Evolutionary conservation across 1,284 basidiomycete genomes (phyloP).

Genomic region (Pisolithus thermaeus): DNA sequence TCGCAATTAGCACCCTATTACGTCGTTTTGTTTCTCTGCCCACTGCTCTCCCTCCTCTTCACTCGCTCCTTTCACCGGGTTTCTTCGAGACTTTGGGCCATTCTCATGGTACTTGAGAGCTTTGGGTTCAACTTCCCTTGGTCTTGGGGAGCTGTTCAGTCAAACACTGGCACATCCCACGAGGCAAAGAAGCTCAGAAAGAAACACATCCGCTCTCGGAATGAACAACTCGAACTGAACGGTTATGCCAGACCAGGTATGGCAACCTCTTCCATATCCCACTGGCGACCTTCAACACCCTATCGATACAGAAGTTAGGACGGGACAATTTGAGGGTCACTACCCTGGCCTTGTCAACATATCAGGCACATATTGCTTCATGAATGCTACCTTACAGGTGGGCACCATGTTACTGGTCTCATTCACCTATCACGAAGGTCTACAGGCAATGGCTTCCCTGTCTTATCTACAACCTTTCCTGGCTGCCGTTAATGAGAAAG

Average conservation of each 20-base stretch:
- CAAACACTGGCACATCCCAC: slow-evolving; percentile 23
- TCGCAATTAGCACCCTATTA: slow-evolving; percentile 51
- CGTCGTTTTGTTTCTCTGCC: slow-evolving; percentile 46
- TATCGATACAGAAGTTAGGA: slow-evolving; percentile 16
- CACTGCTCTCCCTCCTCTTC: slow-evolving; percentile 42
- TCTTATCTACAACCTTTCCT: slow-evolving; percentile 73
- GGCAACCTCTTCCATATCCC: not conserved
- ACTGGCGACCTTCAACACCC: slow-evolving; percentile 1
- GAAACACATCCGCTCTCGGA: slow-evolving; percentile 44
- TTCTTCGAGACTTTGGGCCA: slow-evolving; percentile 21
- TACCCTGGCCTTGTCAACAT: slow-evolving; percentile 90
- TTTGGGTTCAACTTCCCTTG: slow-evolving; percentile 49
- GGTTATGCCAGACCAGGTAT: slow-evolving; percentile 28
- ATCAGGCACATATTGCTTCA: slow-evolving; percentile 92
- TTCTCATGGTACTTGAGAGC: slow-evolving; percentile 53
- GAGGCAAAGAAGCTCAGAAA: slow-evolving; percentile 43
- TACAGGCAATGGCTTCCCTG: slow-evolving; percentile 78
- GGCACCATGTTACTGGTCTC: slow-evolving; percentile 12
- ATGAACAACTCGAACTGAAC: slow-evolving; percentile 48
- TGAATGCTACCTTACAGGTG: slow-evolving; percentile 91
- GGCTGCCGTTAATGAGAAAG: slow-evolving; percentile 64
- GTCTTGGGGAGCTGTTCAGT: slow-evolving; percentile 43
- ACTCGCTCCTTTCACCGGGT: slow-evolving; percentile 27
- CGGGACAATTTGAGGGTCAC: slow-evolving; percentile 37
- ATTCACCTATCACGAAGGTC: slow-evolving; percentile 9